Evolutionary conservation across 1,139 yeast genomes (phyloP).

Genomic region (Debaryomyces udenii): DNA sequence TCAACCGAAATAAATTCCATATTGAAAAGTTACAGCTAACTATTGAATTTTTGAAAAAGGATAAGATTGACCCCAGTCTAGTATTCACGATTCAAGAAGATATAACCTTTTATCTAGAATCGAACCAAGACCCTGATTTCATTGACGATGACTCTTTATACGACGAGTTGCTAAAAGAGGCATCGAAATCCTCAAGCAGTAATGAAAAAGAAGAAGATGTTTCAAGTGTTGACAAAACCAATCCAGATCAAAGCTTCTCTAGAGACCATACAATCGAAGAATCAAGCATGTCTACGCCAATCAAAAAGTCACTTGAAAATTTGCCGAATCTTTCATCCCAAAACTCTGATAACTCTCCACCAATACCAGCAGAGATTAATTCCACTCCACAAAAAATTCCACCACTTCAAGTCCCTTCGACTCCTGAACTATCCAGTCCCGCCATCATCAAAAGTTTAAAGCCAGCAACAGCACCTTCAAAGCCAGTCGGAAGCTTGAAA

Average conservation of each 20-base stretch:
- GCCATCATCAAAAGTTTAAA: conserved; percentile 53
- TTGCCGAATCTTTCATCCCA: conserved; percentile 4
- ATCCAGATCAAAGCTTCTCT: conserved; percentile 1
- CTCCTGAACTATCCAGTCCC: conserved; percentile 32
- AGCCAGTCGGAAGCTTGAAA: conserved; percentile 64
- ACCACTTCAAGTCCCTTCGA: conserved; percentile 13
- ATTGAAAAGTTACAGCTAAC: conserved; percentile 39
- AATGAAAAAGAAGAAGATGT: conserved; percentile 7
- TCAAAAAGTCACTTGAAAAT: conserved; percentile 2
- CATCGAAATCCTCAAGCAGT: conserved; percentile 15
- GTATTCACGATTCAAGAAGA: conserved; percentile 45
- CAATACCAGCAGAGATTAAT: conserved; percentile 2
- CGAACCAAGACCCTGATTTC: conserved; percentile 45
- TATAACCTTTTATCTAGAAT: conserved; percentile 40
- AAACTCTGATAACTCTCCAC: neutral
- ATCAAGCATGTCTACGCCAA: conserved; percentile 5
- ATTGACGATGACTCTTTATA: conserved; percentile 44
- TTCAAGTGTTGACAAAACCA: conserved; percentile 5
- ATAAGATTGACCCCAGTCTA: conserved; percentile 37
- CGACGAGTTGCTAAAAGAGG: conserved; percentile 45
- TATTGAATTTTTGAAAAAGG: conserved; percentile 34
- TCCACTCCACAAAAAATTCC: conserved; percentile 18
- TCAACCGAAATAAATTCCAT: conserved; percentile 42
- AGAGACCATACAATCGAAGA: neutral
- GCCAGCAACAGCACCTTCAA: conserved; percentile 69